Evolutionary conservation across 2,329 filamentous ascomycete genomes (phyloP), one percentile per base, ranked within the genome.

Genomic region (Pseudocercospora eumusae): DNA sequence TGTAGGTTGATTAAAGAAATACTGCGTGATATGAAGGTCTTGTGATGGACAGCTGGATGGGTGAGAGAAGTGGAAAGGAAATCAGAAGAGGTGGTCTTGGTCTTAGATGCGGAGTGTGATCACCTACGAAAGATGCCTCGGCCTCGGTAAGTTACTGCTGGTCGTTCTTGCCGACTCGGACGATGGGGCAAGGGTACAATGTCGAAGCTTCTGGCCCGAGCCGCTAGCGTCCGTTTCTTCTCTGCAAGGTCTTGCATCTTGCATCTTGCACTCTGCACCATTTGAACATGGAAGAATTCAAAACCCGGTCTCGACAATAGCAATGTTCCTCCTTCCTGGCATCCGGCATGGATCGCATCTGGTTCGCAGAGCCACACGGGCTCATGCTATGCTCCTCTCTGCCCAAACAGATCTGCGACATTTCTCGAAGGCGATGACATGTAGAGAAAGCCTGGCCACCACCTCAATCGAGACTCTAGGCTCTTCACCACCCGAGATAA

Each of bases 21-120:
- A 45, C 15, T 40, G 36, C 36, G 36, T 40, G 15, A 40, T 40
- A 18, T 18, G 33, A 36, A 36, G 33, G 13, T 36, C 33, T 15
- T 36, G 5, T 50, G 20, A 23, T n/a, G 50, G 47, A 23, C 25
- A 59, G 20, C 27, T 36, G 54, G 57, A 60, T 36, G 59, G 45
- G 27, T 10, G 21, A 31, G 15, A 27, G 20, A 56, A 53, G 61
- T 23, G 56, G 28, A 59, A 20, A n/a, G 36, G 54, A 42, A 56
- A 58, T 60, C 18, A 27, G 45, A 50, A 50, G 21, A 21, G 23
- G 45, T 52, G 23, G 11, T 52, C n/a, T n/a, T n/a, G 45, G 8
- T 23, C 25, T 23, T 23, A 52, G 47, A 8, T 28, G 47, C 36
- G 36, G 36, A 40, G 47, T 13, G 15, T 52, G 23, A 52, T 25